Conservation (phyloP, 108 stramenopile genomes). For the Conticribra guillardii region DNA sequence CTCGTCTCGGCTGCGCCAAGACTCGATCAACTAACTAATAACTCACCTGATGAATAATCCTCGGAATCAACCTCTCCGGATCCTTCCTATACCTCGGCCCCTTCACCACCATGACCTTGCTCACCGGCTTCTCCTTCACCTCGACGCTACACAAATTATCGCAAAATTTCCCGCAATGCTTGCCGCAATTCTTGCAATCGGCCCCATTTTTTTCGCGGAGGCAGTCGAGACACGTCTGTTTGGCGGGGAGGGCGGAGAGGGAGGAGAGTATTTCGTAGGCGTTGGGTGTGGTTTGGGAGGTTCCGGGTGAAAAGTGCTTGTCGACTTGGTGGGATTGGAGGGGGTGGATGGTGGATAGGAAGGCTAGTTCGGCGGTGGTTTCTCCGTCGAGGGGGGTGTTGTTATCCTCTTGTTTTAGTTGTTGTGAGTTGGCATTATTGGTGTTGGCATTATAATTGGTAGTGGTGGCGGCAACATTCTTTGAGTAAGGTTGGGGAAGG, state of each 20-base stretch:
- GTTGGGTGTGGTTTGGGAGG: constrained; percentile 38
- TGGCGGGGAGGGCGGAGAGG: constrained; percentile 37
- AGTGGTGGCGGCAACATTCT: constrained; percentile 23
- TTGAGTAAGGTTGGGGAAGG: constrained; percentile 58
- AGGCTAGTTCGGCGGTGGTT: constrained; percentile 56
- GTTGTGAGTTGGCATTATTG: background rate
- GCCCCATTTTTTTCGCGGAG: constrained; percentile 70
- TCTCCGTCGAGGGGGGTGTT: constrained; percentile 24
- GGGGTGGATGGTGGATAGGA: constrained; percentile 63
- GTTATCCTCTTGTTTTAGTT: constrained; percentile 11
- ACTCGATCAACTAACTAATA: too few relatives aligned
- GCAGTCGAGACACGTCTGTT: constrained; percentile 66
- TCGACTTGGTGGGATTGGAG: constrained; percentile 11
- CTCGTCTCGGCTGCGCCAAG: too few relatives aligned
- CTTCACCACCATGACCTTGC: constrained; percentile 56
- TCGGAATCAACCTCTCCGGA: constrained; percentile 54
- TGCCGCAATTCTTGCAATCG: constrained; percentile 52
- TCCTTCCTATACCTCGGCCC: constrained; percentile 37
- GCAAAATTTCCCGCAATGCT: constrained; percentile 72
- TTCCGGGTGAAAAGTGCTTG: constrained; percentile 21
- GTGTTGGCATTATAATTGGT: background rate
- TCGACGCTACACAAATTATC: constrained; percentile 62
- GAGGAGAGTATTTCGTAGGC: constrained; percentile 47
- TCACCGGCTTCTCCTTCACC: constrained; percentile 65
- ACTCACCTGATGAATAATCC: constrained; percentile 62